Evolutionary conservation across 2,329 filamentous ascomycete species (phyloP).

Genomic region (Akanthomyces lecanii): DNA sequence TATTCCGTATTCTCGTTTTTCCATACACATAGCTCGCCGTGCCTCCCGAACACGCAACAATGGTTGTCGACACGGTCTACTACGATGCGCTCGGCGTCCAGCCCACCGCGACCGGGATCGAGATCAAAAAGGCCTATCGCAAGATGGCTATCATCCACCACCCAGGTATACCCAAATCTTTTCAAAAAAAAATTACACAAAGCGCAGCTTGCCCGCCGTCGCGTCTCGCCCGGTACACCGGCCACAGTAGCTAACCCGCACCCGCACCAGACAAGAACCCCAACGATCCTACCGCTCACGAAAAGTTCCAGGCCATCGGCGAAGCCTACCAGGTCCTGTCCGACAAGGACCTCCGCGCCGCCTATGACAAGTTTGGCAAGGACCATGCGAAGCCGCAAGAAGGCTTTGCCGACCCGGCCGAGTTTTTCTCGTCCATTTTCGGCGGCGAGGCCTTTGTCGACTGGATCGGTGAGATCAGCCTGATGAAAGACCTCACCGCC

Average conservation of each 20-base stretch:
- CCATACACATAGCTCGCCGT: not conserved
- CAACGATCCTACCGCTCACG: conserved; percentile 87
- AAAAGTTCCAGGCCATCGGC: conserved; percentile 85
- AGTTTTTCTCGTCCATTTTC: conserved; percentile 99
- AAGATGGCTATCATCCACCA: conserved; percentile 93
- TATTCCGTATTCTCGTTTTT: conserved; percentile 4
- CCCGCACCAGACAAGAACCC: conserved; percentile 81
- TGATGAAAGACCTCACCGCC: conserved; percentile 97
- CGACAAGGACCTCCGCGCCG: conserved; percentile 77
- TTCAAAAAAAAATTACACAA: not conserved
- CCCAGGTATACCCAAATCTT: conserved; percentile 55
- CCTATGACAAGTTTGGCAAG: conserved; percentile 97
- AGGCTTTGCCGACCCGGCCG: conserved; percentile 91
- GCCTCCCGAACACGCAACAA: conserved; percentile 37
- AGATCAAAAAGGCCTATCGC: conserved; percentile 96
- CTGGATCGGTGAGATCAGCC: conserved; percentile 95
- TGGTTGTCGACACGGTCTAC: conserved; percentile 86
- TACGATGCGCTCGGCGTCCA: conserved; percentile 83
- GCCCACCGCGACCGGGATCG: conserved; percentile 79
- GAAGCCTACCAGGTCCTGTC: conserved; percentile 78
- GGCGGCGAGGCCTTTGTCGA: conserved; percentile 93
- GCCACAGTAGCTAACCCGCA: conserved; percentile 12
- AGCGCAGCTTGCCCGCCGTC: not conserved
- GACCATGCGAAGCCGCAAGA: conserved; percentile 86
- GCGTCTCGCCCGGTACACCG: not conserved